Evolutionary conservation across 1,139 yeast genomes (phyloP), one percentile per base, ranked within the genome.

Genomic region (Taphrina pruni): DNA sequence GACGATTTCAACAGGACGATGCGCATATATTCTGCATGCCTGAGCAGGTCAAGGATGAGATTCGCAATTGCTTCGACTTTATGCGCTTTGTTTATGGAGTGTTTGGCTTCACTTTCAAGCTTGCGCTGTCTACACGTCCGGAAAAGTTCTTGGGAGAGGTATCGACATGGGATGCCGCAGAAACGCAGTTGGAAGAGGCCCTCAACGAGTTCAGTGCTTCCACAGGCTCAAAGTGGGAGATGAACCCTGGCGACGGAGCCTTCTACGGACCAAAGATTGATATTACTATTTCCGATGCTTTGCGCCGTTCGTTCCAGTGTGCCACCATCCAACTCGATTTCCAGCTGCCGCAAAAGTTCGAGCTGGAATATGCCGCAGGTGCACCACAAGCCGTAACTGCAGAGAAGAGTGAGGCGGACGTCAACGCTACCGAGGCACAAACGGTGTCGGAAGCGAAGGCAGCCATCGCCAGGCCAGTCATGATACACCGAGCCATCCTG

Each of bases 1-100:
- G 99, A 73, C 86, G 97, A 74, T 95, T 95, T 82, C 99, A 95
- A 78, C 99, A 95, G 80, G 99, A 95, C 77, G 99, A 95, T 78
- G 99, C 97, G 11, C 99, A 95, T 77, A 94, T 95, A 58, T 95
- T 95, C 80, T 95, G 99, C 78, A 87, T 89, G 26, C 83, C 86
- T 69, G 87, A 84, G 36, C 99, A 95, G 79, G 89, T 95, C 69
- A 87, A 88, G 75, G 79, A 81, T 60, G 99, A 95, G 78, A 91
- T 94, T 70, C 78, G 83, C 39, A 86, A 87, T 72, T 89, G 95
- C 57, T 83, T 94, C 73, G 86, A 87, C 74, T 83, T 94, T 77
- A 84, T 94, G 74, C 88, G 89, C 75, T 85, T 88, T 72, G 87
- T 95, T 35, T 94, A 94, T 77, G 85, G 84, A 57, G 85, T 90